phyloP scores from a whole-genome alignment of 2,329 filamentous ascomycete species.

The Colletotrichum acutatum region DNA sequence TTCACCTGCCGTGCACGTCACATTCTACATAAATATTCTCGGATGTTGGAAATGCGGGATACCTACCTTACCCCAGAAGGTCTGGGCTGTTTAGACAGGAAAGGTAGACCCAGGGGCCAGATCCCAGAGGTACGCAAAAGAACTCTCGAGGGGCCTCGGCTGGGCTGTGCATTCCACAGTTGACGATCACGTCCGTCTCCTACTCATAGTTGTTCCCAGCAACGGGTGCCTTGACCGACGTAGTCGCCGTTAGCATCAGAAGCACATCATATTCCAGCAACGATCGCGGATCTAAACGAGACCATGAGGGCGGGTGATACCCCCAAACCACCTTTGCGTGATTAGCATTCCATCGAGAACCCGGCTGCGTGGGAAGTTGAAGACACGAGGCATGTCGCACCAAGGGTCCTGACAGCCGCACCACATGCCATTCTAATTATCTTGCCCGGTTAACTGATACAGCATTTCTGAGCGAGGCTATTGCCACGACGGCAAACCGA shows the following conservation, averaged over 20 bases:
- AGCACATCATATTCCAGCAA: background rate
- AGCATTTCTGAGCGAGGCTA: conserved; percentile 14
- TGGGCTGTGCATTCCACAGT: conserved; percentile 22
- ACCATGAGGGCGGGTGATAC: background rate
- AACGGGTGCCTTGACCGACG: background rate
- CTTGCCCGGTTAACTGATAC: background rate
- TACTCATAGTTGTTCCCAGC: background rate
- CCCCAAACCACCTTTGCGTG: background rate
- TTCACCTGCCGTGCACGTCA: background rate
- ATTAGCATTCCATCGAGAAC: background rate
- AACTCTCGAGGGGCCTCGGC: background rate
- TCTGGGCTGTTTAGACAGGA: background rate
- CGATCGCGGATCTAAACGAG: conserved; percentile 1
- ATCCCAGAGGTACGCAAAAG: background rate
- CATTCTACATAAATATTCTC: background rate
- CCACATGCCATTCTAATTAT: background rate
- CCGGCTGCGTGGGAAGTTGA: conserved; percentile 1
- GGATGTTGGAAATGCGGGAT: background rate
- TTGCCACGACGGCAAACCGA: conserved; percentile 1
- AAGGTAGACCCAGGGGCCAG: background rate
- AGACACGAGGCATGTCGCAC: background rate
- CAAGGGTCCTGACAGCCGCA: background rate
- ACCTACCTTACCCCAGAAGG: background rate
- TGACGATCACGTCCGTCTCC: background rate
- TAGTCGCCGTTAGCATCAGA: conserved; percentile 7